Conservation (phyloP, 306 rosid species). For the Mimosa pudica region DNA sequence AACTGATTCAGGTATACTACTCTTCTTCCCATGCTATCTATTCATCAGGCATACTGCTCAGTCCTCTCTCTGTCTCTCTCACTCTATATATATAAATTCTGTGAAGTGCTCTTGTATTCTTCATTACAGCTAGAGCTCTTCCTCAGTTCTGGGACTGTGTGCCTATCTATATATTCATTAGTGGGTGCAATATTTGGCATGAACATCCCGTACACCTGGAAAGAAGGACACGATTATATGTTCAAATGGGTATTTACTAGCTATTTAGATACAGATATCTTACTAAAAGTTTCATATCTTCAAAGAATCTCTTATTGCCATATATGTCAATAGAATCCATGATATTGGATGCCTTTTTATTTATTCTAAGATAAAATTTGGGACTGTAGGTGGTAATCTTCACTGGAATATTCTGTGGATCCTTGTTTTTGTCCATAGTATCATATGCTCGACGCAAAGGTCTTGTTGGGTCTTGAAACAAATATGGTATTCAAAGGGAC, state of each 20-base stretch:
- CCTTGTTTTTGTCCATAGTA: constrained; percentile 60
- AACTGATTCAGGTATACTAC: constrained; percentile 70
- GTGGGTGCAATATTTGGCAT: constrained; percentile 88
- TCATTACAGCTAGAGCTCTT: constrained; percentile 73
- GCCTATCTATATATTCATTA: constrained; percentile 65
- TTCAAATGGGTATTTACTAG: constrained; percentile 76
- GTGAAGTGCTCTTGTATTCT: background rate
- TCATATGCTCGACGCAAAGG: constrained; percentile 90
- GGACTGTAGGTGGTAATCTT: constrained; percentile 70
- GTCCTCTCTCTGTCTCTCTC: background rate
- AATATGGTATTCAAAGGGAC: constrained; percentile 23
- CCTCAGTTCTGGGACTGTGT: constrained; percentile 77
- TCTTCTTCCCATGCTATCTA: background rate
- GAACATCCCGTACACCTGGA: constrained; percentile 85
- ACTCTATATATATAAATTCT: background rate
- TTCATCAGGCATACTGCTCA: background rate
- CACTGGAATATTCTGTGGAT: constrained; percentile 57
- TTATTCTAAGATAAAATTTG: constrained; percentile 5
- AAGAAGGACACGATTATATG: constrained; percentile 47
- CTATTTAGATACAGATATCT: background rate
- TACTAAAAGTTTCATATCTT: constrained; percentile 3
- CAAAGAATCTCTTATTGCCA: constrained; percentile 1
- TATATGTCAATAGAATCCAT: background rate
- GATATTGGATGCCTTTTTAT: constrained; percentile 15
- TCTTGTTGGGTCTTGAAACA: constrained; percentile 77